Conservation (phyloP, 2,329 filamentous ascomycete genomes). For the Sporothrix luriei region DNA sequence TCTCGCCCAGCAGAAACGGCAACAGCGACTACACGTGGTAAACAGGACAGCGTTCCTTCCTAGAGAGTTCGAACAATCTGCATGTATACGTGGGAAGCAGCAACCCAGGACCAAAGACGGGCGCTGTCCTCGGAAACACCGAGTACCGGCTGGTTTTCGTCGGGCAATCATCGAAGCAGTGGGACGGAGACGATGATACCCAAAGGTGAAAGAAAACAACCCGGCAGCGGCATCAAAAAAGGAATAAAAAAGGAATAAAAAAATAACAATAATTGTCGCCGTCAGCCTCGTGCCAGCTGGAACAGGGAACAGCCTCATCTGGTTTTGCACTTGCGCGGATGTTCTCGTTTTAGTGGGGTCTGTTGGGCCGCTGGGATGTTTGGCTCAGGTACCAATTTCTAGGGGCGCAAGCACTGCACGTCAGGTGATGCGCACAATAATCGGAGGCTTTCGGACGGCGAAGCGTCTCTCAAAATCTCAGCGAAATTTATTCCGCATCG, state of each 20-base stretch:
- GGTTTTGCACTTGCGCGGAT: neutral
- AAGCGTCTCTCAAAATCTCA: neutral
- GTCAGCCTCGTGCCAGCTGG: constrained; percentile 20
- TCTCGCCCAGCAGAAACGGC: constrained; percentile 10
- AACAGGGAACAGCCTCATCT: neutral
- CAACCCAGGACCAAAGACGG: neutral
- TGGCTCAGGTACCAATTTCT: neutral
- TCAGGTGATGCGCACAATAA: constrained; percentile 25
- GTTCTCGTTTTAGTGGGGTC: constrained; percentile 22
- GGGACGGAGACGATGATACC: neutral
- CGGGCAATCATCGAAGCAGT: neutral
- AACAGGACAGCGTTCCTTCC: neutral
- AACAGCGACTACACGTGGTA: neutral
- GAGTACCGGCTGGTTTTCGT: constrained; percentile 14
- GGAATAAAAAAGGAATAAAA: too few relatives aligned
- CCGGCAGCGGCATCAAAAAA: constrained; percentile 3
- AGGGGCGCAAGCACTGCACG: neutral
- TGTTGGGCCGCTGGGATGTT: neutral
- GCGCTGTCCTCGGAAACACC: neutral
- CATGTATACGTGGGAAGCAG: neutral
- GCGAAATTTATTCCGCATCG: constrained; percentile 5
- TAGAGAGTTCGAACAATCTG: neutral
- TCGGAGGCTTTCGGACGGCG: constrained; percentile 17
- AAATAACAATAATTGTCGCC: neutral
- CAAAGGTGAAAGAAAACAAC: constrained; percentile 14